These are phyloP conservation scores for Fusarium marasasianum DNA, from an alignment of 2,329 filamentous ascomycete genomes.

Conservation along the genomic window DNA sequence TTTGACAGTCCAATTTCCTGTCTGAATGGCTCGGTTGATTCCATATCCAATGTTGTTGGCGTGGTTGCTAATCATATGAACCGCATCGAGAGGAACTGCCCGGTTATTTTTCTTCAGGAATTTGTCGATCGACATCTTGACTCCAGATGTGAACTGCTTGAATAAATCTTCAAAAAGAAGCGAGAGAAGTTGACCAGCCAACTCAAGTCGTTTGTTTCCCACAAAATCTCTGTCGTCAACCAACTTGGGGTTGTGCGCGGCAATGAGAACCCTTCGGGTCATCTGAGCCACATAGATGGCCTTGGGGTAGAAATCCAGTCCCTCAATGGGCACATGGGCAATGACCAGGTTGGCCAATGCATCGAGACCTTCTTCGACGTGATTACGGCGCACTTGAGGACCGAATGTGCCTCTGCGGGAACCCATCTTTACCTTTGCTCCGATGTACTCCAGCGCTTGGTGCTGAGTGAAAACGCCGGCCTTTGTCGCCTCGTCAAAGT, in stretches of 20 bases:
- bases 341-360: constrained; percentile 92
- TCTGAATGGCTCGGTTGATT: constrained; percentile 95
- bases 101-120: constrained; percentile 93
- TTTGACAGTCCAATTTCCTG: constrained; percentile 97
- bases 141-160: constrained; percentile 89
- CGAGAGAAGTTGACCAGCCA: constrained; percentile 93
- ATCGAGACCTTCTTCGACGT: constrained; percentile 91
- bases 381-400: constrained; percentile 73
- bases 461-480: constrained; percentile 91
- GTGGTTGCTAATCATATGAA: constrained; percentile 83
- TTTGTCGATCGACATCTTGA: constrained; percentile 95
- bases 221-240: constrained; percentile 98
- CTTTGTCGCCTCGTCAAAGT: constrained; percentile 91
- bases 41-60: constrained; percentile 89
- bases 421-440: constrained; percentile 87
- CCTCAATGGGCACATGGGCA: constrained; percentile 90
- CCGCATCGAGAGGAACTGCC: constrained; percentile 87
- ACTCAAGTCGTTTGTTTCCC: constrained; percentile 93
- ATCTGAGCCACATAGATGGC: constrained; percentile 96
- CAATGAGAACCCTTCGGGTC: constrained; percentile 96
- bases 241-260: constrained; percentile 85
- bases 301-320: constrained; percentile 95
- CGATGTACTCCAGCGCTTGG: constrained; percentile 93
- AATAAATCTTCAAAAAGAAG: constrained; percentile 97
- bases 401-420: constrained; percentile 67